These are phyloP conservation scores for Cladosporium sp. DNA, from an alignment of 2,329 filamentous ascomycete genomes.

Conservation along the genomic window DNA sequence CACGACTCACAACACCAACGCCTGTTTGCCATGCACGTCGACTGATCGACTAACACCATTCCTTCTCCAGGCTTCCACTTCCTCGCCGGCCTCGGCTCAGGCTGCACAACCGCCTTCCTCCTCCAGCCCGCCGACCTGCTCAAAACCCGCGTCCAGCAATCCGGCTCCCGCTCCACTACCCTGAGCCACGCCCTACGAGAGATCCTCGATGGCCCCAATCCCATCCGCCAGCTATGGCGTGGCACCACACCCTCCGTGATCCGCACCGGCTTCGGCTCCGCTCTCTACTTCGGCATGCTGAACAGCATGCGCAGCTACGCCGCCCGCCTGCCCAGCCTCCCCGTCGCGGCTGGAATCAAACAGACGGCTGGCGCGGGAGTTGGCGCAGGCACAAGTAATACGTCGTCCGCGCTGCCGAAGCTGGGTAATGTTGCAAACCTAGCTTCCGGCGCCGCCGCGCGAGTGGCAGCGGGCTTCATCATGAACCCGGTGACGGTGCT, in stretches of 20 bases:
- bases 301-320: conserved; percentile 54
- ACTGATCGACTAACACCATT: background rate
- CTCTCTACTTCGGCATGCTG: conserved; percentile 87
- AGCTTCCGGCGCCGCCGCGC: conserved; percentile 74
- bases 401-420: conserved; percentile 71
- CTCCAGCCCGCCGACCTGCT: conserved; percentile 93
- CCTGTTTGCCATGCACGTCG: background rate
- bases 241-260: conserved; percentile 90
- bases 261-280: conserved; percentile 86
- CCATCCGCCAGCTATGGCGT: conserved; percentile 78
- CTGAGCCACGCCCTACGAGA: conserved; percentile 65
- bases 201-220: conserved; percentile 63
- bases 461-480: conserved; percentile 81
- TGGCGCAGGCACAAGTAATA: conserved; percentile 19
- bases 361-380: conserved; percentile 5
- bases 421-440: conserved; percentile 83
- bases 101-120: conserved; percentile 80
- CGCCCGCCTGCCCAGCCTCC: conserved; percentile 25
- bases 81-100: conserved; percentile 79
- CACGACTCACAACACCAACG: too few species aligned
- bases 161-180: conserved; percentile 60
- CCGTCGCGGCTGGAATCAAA: conserved; percentile 10
- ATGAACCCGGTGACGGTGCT: conserved; percentile 96
- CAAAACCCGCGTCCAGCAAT: conserved; percentile 94
- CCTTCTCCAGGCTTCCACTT: conserved; percentile 69